Percentiles rank a stretch among this genome's conserved stretches.
Evolutionary conservation across 495 filamentous ascomycete genomes (phyloP).

Genomic region (Pseudoneurospora amorphoporcata): DNA sequence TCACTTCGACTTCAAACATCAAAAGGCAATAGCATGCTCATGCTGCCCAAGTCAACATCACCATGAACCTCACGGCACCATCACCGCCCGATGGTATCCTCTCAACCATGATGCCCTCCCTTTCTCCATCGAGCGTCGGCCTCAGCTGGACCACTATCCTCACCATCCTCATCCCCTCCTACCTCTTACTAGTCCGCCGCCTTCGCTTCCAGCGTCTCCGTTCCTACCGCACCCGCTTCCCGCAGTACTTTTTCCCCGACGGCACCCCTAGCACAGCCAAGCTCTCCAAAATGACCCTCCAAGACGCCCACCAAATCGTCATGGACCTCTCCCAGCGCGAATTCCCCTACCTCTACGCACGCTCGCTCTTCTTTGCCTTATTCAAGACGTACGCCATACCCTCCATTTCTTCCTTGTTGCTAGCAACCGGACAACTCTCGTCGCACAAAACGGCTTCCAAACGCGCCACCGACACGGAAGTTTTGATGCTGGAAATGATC

Average conservation of each 20-base stretch:
- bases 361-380: slow-evolving; percentile 49
- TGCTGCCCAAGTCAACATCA: background rate
- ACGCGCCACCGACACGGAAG: slow-evolving; percentile 49
- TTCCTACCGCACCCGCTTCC: background rate
- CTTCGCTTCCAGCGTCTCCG: background rate
- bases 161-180: background rate
- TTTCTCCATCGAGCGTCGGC: background rate
- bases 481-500: slow-evolving; percentile 46
- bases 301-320: slow-evolving; percentile 44
- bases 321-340: slow-evolving; percentile 35
- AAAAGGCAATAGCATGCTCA: background rate
- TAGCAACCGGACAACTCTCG: slow-evolving; percentile 45
- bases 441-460: slow-evolving; percentile 38
- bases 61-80: background rate
- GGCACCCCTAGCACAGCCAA: background rate
- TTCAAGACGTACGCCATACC: slow-evolving; percentile 60
- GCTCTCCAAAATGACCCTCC: slow-evolving; percentile 43
- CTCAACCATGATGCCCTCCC: background rate
- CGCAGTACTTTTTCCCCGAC: background rate
- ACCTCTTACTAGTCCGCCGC: background rate
- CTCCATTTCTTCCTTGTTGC: slow-evolving; percentile 44
- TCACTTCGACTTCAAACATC: background rate
- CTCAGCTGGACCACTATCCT: background rate
- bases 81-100: background rate
- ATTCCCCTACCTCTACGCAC: slow-evolving; percentile 44